phyloP scores from a whole-genome alignment of 2,329 filamentous ascomycete species.

The Hymenoscyphus occultus region DNA sequence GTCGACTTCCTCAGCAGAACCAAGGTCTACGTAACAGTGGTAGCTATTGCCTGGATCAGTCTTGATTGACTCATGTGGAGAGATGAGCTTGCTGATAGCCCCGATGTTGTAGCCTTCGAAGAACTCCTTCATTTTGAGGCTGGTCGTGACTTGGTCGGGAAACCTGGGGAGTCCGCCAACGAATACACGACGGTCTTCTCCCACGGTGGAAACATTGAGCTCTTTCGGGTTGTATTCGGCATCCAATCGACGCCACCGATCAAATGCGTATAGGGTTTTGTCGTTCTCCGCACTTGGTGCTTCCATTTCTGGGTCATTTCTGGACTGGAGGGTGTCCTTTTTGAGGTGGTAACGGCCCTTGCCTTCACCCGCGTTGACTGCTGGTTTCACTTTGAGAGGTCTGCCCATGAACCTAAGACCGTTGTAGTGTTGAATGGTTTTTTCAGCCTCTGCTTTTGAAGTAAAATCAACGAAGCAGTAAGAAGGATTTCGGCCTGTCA shows the following conservation, averaged over 20 bases:
- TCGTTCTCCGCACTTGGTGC: neutral
- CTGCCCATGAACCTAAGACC: slow-evolving; percentile 55
- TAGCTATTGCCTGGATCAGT: slow-evolving; percentile 54
- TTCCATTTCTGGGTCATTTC: neutral
- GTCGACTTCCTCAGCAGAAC: slow-evolving; percentile 51
- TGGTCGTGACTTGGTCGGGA: slow-evolving; percentile 47
- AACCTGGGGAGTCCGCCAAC: slow-evolving; percentile 51
- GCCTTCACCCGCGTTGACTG: slow-evolving; percentile 40
- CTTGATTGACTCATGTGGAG: slow-evolving; percentile 53
- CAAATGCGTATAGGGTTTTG: slow-evolving; percentile 15
- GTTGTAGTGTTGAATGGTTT: slow-evolving; percentile 55
- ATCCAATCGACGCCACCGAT: slow-evolving; percentile 30
- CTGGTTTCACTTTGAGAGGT: slow-evolving; percentile 61
- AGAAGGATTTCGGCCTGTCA: slow-evolving; percentile 66
- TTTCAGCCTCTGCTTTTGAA: slow-evolving; percentile 53
- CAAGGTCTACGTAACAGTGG: slow-evolving; percentile 66
- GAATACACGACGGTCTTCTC: slow-evolving; percentile 45
- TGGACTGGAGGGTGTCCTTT: neutral
- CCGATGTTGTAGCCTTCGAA: slow-evolving; percentile 47
- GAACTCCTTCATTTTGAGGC: slow-evolving; percentile 45
- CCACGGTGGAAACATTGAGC: slow-evolving; percentile 24
- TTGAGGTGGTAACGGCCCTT: slow-evolving; percentile 16
- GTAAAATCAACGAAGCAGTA: slow-evolving; percentile 73
- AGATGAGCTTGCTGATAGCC: slow-evolving; percentile 45
- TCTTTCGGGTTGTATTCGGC: slow-evolving; percentile 17